Evolutionary conservation across 352 stramenopile genomes (phyloP).

Genomic region (Globisporangium rhizosaccharum): DNA sequence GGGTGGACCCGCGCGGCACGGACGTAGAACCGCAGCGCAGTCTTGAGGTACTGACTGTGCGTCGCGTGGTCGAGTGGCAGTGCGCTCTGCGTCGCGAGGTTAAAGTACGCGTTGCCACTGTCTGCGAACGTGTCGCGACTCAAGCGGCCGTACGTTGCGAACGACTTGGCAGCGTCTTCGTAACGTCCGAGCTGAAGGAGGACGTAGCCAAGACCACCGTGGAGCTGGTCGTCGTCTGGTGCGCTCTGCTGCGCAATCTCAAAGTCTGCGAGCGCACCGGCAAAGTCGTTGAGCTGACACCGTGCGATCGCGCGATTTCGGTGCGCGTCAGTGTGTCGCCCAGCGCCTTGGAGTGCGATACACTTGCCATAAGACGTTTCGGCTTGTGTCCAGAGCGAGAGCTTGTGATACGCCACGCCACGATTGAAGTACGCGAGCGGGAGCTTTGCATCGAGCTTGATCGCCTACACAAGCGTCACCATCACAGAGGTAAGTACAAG

Average conservation of each 20-base stretch:
- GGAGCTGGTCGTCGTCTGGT: constrained; percentile 65
- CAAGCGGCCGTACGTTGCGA: constrained; percentile 52
- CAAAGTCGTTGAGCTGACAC: constrained; percentile 47
- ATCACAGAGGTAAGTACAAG: background rate
- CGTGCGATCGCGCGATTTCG: constrained; percentile 62
- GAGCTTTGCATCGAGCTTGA: constrained; percentile 34
- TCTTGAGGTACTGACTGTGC: constrained; percentile 35
- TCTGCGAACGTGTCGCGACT: constrained; percentile 64
- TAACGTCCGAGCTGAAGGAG: constrained; percentile 67
- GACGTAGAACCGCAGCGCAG: constrained; percentile 64
- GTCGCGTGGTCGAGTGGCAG: constrained; percentile 31
- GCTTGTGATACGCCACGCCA: constrained; percentile 62
- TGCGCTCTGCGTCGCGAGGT: constrained; percentile 36
- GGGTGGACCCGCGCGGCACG: constrained; percentile 54
- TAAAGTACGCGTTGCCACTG: constrained; percentile 77
- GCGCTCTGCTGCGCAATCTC: constrained; percentile 56
- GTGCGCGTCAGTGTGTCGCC: constrained; percentile 44
- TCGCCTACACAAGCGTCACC: constrained; percentile 13
- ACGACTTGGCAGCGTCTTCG: constrained; percentile 53
- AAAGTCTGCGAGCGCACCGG: constrained; percentile 59
- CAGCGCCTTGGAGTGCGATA: constrained; percentile 34
- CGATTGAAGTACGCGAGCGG: constrained; percentile 57
- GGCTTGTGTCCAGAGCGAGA: constrained; percentile 59
- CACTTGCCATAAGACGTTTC: constrained; percentile 54
- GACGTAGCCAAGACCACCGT: constrained; percentile 59